Base-by-base conservation (phyloP, 1,284 basidiomycete species). In the Termitomyces sp. region DNA sequence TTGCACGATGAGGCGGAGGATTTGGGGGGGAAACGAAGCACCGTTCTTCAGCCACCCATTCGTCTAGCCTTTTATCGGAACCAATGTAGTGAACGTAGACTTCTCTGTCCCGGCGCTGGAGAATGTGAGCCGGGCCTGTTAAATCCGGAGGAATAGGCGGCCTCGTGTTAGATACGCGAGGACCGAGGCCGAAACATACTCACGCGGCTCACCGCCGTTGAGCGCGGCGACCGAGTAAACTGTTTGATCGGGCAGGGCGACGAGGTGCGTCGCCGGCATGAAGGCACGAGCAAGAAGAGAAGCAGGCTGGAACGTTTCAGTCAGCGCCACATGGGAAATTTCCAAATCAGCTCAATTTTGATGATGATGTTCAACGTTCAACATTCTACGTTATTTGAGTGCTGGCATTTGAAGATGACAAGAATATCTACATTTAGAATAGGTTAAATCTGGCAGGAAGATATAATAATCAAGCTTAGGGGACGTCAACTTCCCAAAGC, bases 31-130 rank as follows among this genome's bases (percentile, higher is more conserved):
- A 43, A 54, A 58, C 58, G 52, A 30, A 42, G 38, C 82, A 68
- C 42, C 67, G 60, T 36, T 67, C 67, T 55, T 77, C 76, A 1
- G 76, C 69, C 13, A 90, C 72, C 90, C 90, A 92, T 63, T 86
- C 82, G 67, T 92, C 90, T 59, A 90, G 72, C 13, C 88, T 77
- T 68, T 90, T 89, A 72, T 92, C 89, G 21, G 75, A 73, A 63
- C 79, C 77, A 53, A 81, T 67, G 67, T 86, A 88, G 71, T 88
- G 86, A 28, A 89, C 84, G 62, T 84, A 86, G 52, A 78, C 78
- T 58, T 81, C 75, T 17, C 70, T 76, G 17, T 86, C 74, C 34
- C 76, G 76, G 55, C 72, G 74, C 49, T 81, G 74, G 36, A 86
- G 68, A 55, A 87, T 65, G 44, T 76, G 69, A 31, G 74, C 80